These are phyloP conservation scores for Colletotrichum plurivorum DNA, from an alignment of 2,329 filamentous ascomycete genomes.

Conservation along the genomic window DNA sequence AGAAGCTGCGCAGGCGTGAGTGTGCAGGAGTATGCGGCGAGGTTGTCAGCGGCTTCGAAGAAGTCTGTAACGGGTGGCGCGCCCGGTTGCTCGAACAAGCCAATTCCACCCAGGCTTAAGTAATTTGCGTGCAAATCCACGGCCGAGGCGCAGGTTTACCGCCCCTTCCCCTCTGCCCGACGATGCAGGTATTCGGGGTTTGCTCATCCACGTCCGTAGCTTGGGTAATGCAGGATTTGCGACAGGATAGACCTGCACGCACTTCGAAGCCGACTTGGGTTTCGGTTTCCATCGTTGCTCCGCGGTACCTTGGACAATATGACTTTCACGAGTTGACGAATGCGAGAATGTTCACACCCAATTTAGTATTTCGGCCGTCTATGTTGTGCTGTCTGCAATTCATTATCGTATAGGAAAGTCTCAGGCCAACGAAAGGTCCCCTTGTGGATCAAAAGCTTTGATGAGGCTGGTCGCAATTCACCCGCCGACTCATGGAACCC, in stretches of 20 bases:
- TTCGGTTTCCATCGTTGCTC: not conserved
- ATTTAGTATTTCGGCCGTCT: not conserved
- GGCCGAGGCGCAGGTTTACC: not conserved
- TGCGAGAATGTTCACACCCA: not conserved
- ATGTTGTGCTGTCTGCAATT: no score
- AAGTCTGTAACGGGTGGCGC: slow-evolving; percentile 88
- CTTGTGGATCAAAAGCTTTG: no score
- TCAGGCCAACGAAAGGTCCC: no score
- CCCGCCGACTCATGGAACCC: no score
- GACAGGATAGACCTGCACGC: slow-evolving; percentile 2
- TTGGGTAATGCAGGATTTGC: slow-evolving; percentile 6
- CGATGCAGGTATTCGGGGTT: not conserved
- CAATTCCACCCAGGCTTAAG: slow-evolving; percentile 60
- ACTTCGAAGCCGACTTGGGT: slow-evolving; percentile 1
- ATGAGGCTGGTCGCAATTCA: no score
- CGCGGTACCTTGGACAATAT: slow-evolving; percentile 28
- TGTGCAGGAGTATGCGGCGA: slow-evolving; percentile 88
- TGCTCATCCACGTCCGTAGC: not conserved
- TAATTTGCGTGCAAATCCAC: not conserved
- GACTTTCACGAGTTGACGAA: slow-evolving; percentile 39
- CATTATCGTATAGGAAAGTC: no score
- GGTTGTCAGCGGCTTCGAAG: slow-evolving; percentile 93
- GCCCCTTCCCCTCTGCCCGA: not conserved
- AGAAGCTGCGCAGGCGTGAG: slow-evolving; percentile 81
- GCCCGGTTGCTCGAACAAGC: slow-evolving; percentile 78